Evolutionary conservation across 1,139 yeast genomes (phyloP).

Genomic region (Yamadazyma jaroonii): DNA sequence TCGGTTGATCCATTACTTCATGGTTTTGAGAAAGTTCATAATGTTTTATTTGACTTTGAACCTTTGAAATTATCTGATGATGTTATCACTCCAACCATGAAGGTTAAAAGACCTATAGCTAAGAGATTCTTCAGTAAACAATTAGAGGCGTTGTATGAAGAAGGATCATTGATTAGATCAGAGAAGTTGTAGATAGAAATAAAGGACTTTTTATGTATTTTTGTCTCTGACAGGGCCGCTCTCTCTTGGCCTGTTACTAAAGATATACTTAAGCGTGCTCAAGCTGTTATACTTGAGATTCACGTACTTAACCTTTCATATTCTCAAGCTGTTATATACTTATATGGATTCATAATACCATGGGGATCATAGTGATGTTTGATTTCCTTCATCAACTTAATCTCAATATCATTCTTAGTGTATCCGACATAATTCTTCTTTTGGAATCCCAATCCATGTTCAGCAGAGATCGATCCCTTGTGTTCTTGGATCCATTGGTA

Average conservation of each 20-base stretch:
- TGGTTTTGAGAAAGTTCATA: constrained; percentile 39
- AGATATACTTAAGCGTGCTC: too few relatives aligned
- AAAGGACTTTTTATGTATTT: too few relatives aligned
- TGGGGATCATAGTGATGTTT: constrained; percentile 87
- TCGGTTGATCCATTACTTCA: constrained; percentile 23
- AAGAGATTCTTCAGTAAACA: constrained; percentile 25
- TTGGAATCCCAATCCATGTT: constrained; percentile 96
- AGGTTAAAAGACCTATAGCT: constrained; percentile 39
- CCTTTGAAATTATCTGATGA: constrained; percentile 39
- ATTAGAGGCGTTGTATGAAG: constrained; percentile 23
- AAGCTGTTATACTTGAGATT: too few relatives aligned
- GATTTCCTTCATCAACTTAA: constrained; percentile 69
- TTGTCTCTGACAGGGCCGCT: too few relatives aligned
- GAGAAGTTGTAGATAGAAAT: constrained; percentile 13
- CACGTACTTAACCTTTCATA: too few relatives aligned
- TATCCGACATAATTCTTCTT: constrained; percentile 86
- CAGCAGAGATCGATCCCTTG: constrained; percentile 91
- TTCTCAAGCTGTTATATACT: too few relatives aligned
- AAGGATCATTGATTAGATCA: constrained; percentile 24
- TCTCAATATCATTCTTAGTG: constrained; percentile 69
- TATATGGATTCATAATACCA: constrained; percentile 88
- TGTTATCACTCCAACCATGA: constrained; percentile 42
- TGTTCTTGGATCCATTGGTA: constrained; percentile 79
- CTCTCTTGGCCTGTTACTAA: too few relatives aligned
- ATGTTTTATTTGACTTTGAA: constrained; percentile 31